phyloP scores from a whole-genome alignment of 2,329 filamentous ascomycete genomes.

The Verticillium tricorpus region DNA sequence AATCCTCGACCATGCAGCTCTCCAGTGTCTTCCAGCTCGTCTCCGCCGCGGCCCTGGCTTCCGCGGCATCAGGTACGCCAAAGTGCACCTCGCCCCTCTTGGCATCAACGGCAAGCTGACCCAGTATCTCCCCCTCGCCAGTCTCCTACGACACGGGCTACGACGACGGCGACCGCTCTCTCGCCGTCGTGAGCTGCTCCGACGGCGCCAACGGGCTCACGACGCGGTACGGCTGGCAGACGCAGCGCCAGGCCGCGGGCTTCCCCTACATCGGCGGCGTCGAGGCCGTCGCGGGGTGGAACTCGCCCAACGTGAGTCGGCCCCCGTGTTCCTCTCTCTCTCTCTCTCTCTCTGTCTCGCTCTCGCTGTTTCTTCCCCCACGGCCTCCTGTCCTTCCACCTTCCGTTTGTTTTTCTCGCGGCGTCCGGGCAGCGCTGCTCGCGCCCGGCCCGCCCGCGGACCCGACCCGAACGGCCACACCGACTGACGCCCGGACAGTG shows the following conservation, averaged over 20 bases:
- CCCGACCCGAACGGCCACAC: neutral
- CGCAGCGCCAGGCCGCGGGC: constrained; percentile 42
- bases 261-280: constrained; percentile 55
- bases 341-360: neutral
- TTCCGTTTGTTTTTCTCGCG: too few species aligned
- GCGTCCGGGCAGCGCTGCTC: neutral
- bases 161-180: constrained; percentile 52
- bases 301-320: constrained; percentile 35
- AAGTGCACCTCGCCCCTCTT: neutral
- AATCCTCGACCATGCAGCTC: constrained; percentile 36
- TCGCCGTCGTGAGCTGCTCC: constrained; percentile 60
- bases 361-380: neutral
- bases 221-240: constrained; percentile 55
- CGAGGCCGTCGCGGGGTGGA: constrained; percentile 49
- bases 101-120: neutral
- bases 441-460: neutral
- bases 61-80: constrained; percentile 25
- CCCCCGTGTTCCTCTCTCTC: neutral
- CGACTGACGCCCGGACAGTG: constrained; percentile 31
- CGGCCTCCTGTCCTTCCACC: too few species aligned
- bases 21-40: constrained; percentile 33
- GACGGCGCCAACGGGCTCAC: constrained; percentile 64
- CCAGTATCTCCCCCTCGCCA: constrained; percentile 6
- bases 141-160: constrained; percentile 72
- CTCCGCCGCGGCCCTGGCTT: constrained; percentile 28